Evolutionary conservation across 2,329 filamentous ascomycete species (phyloP).

Genomic region (Diaporthe citri): DNA sequence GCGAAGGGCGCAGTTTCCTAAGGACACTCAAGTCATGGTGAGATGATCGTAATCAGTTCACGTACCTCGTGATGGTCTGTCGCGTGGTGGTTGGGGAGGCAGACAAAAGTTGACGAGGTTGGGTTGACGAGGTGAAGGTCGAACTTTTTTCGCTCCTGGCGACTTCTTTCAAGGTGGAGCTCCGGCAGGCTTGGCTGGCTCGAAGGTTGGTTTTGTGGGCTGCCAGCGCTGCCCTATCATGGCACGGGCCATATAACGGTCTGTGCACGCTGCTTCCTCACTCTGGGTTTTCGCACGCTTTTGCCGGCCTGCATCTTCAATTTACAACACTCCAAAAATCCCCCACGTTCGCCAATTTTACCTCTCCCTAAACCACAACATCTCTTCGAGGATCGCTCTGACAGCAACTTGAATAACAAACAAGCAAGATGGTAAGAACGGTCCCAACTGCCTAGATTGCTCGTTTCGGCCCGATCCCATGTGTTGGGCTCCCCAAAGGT

Average conservation of each 20-base stretch:
- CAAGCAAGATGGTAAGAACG: conserved; percentile 70
- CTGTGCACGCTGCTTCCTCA: conserved; percentile 1
- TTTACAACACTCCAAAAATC: conserved; percentile 44
- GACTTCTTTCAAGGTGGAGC: conserved; percentile 31
- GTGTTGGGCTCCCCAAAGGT: neutral
- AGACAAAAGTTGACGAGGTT: conserved; percentile 17
- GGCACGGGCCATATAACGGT: neutral
- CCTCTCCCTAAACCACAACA: conserved; percentile 41
- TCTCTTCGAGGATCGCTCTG: conserved; percentile 78
- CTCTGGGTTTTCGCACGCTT: conserved; percentile 39
- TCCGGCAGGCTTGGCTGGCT: conserved; percentile 42
- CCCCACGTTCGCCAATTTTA: conserved; percentile 41
- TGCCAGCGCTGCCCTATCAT: conserved; percentile 30
- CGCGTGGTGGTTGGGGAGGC: conserved; percentile 37
- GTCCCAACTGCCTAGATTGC: conserved; percentile 33
- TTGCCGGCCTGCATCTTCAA: conserved; percentile 38
- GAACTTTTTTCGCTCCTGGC: conserved; percentile 45
- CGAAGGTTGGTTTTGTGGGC: conserved; percentile 39
- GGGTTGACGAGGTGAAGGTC: conserved; percentile 8
- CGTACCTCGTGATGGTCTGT: conserved; percentile 48
- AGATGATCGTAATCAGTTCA: conserved; percentile 37
- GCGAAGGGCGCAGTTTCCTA: conserved; percentile 47
- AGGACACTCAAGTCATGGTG: conserved; percentile 47
- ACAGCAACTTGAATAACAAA: conserved; percentile 63
- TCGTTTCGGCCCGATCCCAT: neutral